Percentiles rank a stretch among this genome's conserved stretches.
Evolutionary conservation across 148 eudicot genomes (phyloP).

Genomic region (Chenopodium formosanum): DNA sequence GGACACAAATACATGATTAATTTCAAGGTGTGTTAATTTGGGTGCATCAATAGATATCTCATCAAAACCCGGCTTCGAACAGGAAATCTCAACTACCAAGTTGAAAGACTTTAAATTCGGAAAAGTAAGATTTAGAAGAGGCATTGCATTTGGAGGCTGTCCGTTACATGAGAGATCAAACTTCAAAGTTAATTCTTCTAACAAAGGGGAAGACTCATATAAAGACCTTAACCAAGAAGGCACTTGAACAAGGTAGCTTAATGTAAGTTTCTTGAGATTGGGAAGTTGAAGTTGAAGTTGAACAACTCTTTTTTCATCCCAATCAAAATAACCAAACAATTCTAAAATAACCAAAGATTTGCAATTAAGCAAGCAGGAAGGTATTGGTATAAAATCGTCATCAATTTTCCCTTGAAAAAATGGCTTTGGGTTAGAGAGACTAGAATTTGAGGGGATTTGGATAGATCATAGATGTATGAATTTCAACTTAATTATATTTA

Average conservation of each 20-base stretch:
- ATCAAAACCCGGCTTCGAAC: neutral
- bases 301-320: neutral
- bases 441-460: too few species aligned
- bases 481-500: too few species aligned
- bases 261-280: neutral
- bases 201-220: neutral
- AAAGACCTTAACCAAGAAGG: neutral
- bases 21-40: neutral
- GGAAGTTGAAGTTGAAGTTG: neutral
- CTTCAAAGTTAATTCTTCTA: neutral
- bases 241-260: neutral
- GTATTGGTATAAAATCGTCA: neutral
- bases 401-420: too few species aligned
- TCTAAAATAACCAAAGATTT: neutral
- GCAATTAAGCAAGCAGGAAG: neutral
- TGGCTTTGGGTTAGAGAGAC: too few species aligned
- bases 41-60: neutral
- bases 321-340: neutral
- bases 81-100: too few species aligned
- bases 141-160: neutral
- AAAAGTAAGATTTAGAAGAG: neutral
- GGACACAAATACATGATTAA: too few species aligned
- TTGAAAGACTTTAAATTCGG: neutral
- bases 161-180: neutral
- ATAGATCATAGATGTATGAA: too few species aligned